Percentiles rank a stretch among this genome's conserved stretches.
Conservation (phyloP, 208 protist species). For the Leishmania turanica region DNA sequence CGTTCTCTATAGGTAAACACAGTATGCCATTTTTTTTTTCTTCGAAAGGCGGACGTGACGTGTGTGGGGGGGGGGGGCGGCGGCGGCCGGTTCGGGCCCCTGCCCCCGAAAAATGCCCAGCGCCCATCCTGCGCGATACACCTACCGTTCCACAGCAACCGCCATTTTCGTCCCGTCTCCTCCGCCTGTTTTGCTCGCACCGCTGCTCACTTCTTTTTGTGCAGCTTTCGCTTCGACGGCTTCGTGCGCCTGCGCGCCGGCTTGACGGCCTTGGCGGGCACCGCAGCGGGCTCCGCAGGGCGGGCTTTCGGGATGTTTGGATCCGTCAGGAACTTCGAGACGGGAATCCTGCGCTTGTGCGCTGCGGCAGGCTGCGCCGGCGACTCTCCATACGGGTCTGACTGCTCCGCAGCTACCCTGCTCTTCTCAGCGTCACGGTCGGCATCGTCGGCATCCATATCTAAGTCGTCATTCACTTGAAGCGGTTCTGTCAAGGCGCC, state of each 20-base stretch:
- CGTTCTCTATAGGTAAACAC: no score
- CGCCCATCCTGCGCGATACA: background rate
- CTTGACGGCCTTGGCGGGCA: slow-evolving; percentile 15
- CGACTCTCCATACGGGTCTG: background rate
- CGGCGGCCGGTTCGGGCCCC: background rate
- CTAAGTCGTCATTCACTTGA: background rate
- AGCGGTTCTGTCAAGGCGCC: slow-evolving; percentile 1
- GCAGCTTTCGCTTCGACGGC: slow-evolving; percentile 21
- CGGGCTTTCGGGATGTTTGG: background rate
- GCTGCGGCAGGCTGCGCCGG: background rate
- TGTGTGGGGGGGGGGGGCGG: no score
- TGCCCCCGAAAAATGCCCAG: background rate
- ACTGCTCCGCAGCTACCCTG: background rate
- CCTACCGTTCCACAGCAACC: background rate
- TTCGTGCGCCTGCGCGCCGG: slow-evolving; percentile 23
- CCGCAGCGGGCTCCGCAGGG: background rate
- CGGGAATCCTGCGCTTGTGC: slow-evolving; percentile 25
- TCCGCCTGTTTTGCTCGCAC: no score
- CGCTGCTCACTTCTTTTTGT: slow-evolving; percentile 19
- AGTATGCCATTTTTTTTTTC: no score
- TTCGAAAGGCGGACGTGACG: no score
- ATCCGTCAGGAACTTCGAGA: slow-evolving; percentile 37
- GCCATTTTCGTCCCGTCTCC: no score
- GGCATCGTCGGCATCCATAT: background rate
- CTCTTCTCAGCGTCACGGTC: background rate